Percentiles rank a stretch among this genome's conserved stretches.
Conservation (phyloP, 192 early-diverging fungal genomes). For the Backusella westeae region DNA sequence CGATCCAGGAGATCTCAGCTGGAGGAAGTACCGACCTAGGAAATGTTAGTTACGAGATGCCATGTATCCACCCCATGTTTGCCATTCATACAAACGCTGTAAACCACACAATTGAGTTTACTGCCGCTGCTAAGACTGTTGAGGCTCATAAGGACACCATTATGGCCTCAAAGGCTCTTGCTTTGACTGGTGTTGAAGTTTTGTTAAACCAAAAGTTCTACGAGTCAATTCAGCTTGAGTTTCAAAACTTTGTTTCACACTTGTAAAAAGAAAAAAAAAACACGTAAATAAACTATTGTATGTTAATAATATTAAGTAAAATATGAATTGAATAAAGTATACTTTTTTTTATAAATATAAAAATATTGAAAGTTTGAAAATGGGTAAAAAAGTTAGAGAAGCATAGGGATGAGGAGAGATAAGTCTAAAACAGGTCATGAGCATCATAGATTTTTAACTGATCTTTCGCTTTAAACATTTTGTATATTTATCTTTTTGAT, state of each 20-base stretch:
- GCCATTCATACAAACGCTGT: constrained; percentile 47
- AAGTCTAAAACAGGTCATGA: background rate
- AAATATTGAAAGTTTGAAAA: background rate
- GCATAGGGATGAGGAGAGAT: background rate
- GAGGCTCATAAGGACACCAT: constrained; percentile 58
- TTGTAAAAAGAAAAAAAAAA: background rate
- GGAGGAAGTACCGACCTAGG: constrained; percentile 66
- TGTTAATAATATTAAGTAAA: background rate
- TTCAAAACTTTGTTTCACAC: constrained; percentile 15
- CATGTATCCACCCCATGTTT: constrained; percentile 42
- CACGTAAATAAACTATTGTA: background rate
- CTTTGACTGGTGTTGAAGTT: constrained; percentile 48
- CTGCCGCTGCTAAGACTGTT: constrained; percentile 50
- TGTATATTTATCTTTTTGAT: background rate
- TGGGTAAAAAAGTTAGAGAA: background rate
- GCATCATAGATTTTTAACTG: background rate
- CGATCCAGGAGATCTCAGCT: constrained; percentile 10
- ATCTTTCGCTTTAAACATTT: background rate
- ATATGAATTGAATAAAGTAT: background rate
- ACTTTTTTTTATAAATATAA: no score
- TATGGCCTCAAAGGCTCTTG: constrained; percentile 49
- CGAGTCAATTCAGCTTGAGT: constrained; percentile 38
- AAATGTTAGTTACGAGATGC: constrained; percentile 62
- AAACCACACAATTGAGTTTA: constrained; percentile 67
- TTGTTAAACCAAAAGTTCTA: constrained; percentile 47